Conservation (phyloP, 2,329 filamentous ascomycete genomes). For the Xylaria sp. region DNA sequence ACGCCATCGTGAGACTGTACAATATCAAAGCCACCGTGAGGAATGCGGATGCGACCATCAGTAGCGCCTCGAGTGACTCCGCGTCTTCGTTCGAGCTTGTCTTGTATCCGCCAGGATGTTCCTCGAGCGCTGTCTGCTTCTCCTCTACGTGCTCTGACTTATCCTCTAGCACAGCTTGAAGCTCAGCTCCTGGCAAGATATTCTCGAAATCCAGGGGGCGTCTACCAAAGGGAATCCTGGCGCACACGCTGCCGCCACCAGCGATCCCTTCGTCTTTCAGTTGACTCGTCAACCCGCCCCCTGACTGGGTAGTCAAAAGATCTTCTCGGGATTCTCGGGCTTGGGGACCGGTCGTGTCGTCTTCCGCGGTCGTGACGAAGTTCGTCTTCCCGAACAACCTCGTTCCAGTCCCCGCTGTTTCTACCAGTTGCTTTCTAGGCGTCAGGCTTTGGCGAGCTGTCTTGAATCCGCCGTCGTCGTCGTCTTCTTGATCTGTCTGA, state of each 20-base stretch:
- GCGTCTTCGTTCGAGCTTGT: background rate
- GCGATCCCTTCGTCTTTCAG: slow-evolving; percentile 5
- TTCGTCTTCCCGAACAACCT: slow-evolving; percentile 23
- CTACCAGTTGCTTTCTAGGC: slow-evolving; percentile 14
- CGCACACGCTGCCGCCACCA: slow-evolving; percentile 21
- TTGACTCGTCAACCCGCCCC: slow-evolving; percentile 1
- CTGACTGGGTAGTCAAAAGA: background rate
- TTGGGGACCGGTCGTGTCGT: slow-evolving; percentile 14
- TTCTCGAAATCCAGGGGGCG: background rate
- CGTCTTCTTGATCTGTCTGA: background rate
- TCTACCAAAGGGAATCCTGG: slow-evolving; percentile 21
- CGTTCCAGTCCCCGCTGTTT: slow-evolving; percentile 27
- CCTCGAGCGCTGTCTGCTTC: too few relatives aligned
- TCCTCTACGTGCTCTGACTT: background rate
- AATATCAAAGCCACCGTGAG: slow-evolving; percentile 14
- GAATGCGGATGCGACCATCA: slow-evolving; percentile 9
- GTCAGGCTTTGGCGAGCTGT: slow-evolving; percentile 8
- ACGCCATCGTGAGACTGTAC: slow-evolving; percentile 22
- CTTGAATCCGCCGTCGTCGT: background rate
- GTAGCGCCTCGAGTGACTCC: background rate
- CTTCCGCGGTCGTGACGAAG: slow-evolving; percentile 7
- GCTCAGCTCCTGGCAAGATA: background rate
- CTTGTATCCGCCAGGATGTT: too few relatives aligned
- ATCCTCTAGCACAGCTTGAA: too few relatives aligned
- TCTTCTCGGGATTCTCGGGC: slow-evolving; percentile 2